A percentile compares a stretch with the other conserved stretches of the same genome.
These are phyloP conservation scores for Lotus japonicus DNA, from an alignment of 306 rosid species.

Conservation along the genomic window DNA sequence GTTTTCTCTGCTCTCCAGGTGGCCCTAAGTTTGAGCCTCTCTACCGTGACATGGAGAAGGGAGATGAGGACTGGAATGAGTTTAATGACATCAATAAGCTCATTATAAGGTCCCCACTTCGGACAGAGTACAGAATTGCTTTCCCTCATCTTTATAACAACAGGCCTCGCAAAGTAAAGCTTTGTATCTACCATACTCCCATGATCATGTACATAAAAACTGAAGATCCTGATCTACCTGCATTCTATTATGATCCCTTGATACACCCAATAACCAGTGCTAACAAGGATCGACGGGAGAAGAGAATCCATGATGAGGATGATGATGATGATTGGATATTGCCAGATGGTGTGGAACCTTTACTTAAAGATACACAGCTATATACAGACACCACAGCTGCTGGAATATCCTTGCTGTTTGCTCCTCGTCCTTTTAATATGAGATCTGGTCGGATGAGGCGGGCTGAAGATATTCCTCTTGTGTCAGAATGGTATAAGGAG, in stretches of 20 bases:
- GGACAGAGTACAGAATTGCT: conserved; percentile 96
- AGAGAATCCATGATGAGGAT: conserved; percentile 69
- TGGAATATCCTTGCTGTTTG: conserved; percentile 86
- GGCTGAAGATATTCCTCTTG: conserved; percentile 95
- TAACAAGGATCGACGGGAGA: conserved; percentile 88
- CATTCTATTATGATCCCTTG: conserved; percentile 94
- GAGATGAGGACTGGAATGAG: conserved; percentile 99
- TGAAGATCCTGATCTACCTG: conserved; percentile 98
- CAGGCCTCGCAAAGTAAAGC: conserved; percentile 98
- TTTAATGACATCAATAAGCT: conserved; percentile 97
- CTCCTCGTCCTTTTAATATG: conserved; percentile 99
- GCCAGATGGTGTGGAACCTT: conserved; percentile 93
- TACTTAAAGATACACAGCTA: conserved; percentile 77
- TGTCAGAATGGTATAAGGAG: conserved; percentile 97
- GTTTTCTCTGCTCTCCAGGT: conserved; percentile 40
- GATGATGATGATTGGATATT: conserved; percentile 75
- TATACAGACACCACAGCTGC: conserved; percentile 98
- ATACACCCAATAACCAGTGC: conserved; percentile 97
- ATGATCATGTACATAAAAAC: conserved; percentile 95
- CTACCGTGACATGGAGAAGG: conserved; percentile 99
- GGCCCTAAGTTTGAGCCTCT: conserved; percentile 99
- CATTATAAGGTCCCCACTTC: conserved; percentile 94
- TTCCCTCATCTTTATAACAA: conserved; percentile 99
- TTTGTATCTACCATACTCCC: conserved; percentile 88
- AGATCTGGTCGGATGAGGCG: conserved; percentile 96